Evolutionary conservation across 2,329 filamentous ascomycete genomes (phyloP).

Genomic region (Nemania sp.): DNA sequence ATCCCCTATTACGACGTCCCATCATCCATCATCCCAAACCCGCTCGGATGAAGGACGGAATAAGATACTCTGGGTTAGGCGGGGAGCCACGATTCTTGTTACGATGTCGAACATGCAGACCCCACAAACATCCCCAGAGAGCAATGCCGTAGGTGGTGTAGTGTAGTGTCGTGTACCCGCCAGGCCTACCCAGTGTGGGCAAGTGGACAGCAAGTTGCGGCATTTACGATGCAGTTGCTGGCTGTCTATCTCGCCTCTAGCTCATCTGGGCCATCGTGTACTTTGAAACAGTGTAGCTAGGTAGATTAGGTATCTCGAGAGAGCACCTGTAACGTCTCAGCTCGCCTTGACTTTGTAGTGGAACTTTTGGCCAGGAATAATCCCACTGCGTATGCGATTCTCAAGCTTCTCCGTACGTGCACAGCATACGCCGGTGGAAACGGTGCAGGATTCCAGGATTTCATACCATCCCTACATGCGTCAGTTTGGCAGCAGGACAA

Average conservation of each 20-base stretch:
- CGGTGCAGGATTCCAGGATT: background rate
- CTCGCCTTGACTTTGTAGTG: background rate
- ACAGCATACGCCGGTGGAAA: background rate
- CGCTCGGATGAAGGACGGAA: background rate
- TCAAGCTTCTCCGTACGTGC: background rate
- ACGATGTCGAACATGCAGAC: background rate
- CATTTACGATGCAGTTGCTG: no score
- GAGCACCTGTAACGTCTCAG: no score
- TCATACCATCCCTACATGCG: background rate
- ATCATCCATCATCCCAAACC: background rate
- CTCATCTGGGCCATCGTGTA: background rate
- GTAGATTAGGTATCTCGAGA: no score
- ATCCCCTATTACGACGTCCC: no score
- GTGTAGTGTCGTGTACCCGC: background rate
- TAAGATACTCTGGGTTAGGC: background rate
- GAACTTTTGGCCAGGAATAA: conserved; percentile 4
- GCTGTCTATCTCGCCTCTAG: background rate
- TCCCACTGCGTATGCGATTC: background rate
- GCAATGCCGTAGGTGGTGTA: background rate
- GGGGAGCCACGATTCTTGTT: background rate
- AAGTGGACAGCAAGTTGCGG: background rate
- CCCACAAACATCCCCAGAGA: conserved; percentile 13
- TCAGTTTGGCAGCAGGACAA: background rate
- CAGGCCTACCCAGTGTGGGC: no score
- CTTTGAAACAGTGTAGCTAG: background rate